phyloP scores from a whole-genome alignment of 2,329 filamentous ascomycete genomes.

The Colletotrichum lentis region DNA sequence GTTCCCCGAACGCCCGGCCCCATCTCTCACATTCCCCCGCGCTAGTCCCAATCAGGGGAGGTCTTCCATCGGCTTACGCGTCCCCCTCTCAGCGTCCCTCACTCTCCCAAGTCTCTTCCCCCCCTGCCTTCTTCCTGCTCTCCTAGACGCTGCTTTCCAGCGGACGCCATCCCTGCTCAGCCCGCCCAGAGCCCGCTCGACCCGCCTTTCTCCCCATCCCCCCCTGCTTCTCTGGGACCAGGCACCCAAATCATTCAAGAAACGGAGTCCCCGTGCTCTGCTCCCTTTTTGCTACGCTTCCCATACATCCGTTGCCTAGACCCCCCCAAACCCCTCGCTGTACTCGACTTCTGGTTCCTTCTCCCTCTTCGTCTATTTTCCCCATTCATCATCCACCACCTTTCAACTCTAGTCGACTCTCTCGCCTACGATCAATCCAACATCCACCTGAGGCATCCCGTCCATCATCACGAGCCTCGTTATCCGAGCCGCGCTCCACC shows the following conservation, averaged over 20 bases:
- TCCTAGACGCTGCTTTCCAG: constrained; percentile 4
- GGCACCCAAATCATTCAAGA: constrained; percentile 35
- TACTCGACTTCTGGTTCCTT: constrained; percentile 27
- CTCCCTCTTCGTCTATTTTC: constrained; percentile 7
- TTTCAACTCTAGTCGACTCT: constrained; percentile 38
- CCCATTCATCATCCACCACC: constrained; percentile 17
- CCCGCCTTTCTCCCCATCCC: constrained; percentile 15
- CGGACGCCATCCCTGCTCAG: constrained; percentile 31
- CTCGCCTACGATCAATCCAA: neutral
- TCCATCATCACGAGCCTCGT: constrained; percentile 29
- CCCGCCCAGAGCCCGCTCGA: constrained; percentile 33
- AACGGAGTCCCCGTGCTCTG: constrained; percentile 32
- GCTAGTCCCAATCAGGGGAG: constrained; percentile 25
- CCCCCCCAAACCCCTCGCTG: constrained; percentile 14
- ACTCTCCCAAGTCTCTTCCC: neutral
- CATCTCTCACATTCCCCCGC: constrained; percentile 6
- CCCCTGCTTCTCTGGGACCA: constrained; percentile 34
- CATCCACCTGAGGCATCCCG: constrained; percentile 16
- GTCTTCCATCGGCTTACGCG: constrained; percentile 37
- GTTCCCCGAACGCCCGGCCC: constrained; percentile 4
- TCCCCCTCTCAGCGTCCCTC: constrained; percentile 21
- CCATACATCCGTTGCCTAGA: constrained; percentile 32
- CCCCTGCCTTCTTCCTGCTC: neutral
- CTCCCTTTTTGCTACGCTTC: constrained; percentile 24
- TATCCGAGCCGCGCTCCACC: neutral